These are phyloP conservation scores for Backusella circina DNA, from an alignment of 192 early-diverging fungal species.

Conservation along the genomic window DNA sequence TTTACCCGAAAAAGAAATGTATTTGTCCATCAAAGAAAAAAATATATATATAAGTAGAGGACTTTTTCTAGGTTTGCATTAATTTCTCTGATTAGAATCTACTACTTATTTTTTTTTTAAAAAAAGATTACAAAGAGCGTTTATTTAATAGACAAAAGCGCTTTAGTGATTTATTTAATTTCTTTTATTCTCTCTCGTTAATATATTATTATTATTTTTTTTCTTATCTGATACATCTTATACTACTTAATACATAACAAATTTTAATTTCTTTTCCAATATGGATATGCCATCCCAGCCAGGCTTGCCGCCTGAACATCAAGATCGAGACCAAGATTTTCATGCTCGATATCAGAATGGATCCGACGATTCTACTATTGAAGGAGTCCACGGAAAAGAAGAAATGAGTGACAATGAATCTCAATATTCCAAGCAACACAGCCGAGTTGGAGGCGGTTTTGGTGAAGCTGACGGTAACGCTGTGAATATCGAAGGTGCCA, in stretches of 20 bases:
- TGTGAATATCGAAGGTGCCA: slow-evolving; percentile 24
- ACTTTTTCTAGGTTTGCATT: not conserved
- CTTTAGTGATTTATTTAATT: not conserved
- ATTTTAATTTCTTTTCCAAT: not conserved
- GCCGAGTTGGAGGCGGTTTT: slow-evolving; percentile 18
- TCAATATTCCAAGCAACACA: not conserved
- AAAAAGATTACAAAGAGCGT: not conserved
- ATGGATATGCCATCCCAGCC: slow-evolving; percentile 7
- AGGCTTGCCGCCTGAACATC: not conserved
- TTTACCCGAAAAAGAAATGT: not conserved
- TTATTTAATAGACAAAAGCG: not conserved
- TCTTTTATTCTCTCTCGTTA: not conserved
- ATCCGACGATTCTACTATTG: not conserved
- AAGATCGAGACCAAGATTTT: not conserved
- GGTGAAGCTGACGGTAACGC: slow-evolving; percentile 30
- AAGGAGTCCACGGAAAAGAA: not conserved
- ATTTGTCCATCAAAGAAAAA: not conserved
- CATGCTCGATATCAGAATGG: not conserved
- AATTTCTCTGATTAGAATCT: not conserved
- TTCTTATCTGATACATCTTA: not conserved
- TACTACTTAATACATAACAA: not conserved
- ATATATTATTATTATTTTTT: not conserved
- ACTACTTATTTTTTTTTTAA: not conserved
- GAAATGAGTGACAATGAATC: not conserved
- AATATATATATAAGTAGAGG: not conserved